Percentiles rank a stretch among this genome's conserved stretches.
Evolutionary conservation across 176 grass and related monocot species (phyloP).

Genomic region (Oryza coarctata): DNA sequence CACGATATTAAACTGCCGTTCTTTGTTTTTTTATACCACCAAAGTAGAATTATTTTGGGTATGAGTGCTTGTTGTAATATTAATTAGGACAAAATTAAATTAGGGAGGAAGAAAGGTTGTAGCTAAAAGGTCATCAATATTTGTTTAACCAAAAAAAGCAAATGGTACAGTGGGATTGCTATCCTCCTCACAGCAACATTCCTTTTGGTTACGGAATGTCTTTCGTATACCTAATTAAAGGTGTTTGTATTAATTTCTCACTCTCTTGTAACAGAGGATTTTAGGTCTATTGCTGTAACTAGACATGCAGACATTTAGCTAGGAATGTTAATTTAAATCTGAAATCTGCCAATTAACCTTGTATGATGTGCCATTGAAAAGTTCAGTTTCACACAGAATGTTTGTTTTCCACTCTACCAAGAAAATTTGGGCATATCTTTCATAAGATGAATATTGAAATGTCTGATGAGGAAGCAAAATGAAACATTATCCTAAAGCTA

Average conservation of each 20-base stretch:
- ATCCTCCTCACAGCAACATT: slow-evolving; percentile 46
- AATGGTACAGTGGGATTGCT: slow-evolving; percentile 30
- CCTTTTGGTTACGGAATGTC: slow-evolving; percentile 58
- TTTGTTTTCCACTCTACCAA: slow-evolving; percentile 4
- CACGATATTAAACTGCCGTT: slow-evolving; percentile 22
- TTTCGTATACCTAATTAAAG: slow-evolving; percentile 68
- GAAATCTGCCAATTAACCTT: background rate
- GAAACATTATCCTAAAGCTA: slow-evolving; percentile 24
- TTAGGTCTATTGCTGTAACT: background rate
- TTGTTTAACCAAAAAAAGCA: slow-evolving; percentile 36
- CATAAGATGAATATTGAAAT: slow-evolving; percentile 14
- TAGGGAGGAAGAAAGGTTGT: background rate
- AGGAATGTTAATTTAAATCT: background rate
- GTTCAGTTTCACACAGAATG: background rate
- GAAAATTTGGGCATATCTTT: background rate
- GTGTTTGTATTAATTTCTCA: slow-evolving; percentile 23
- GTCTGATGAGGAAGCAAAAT: slow-evolving; percentile 16
- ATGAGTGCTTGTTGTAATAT: slow-evolving; percentile 3
- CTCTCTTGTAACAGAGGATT: background rate
- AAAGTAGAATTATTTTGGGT: slow-evolving; percentile 45
- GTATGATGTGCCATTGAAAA: background rate
- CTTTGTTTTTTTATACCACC: slow-evolving; percentile 30
- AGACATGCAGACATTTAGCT: background rate
- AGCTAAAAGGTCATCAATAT: slow-evolving; percentile 7
- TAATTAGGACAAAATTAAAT: background rate